Base-by-base conservation (phyloP, 345 rosid genomes). In the Euphorbia lathyris region DNA sequence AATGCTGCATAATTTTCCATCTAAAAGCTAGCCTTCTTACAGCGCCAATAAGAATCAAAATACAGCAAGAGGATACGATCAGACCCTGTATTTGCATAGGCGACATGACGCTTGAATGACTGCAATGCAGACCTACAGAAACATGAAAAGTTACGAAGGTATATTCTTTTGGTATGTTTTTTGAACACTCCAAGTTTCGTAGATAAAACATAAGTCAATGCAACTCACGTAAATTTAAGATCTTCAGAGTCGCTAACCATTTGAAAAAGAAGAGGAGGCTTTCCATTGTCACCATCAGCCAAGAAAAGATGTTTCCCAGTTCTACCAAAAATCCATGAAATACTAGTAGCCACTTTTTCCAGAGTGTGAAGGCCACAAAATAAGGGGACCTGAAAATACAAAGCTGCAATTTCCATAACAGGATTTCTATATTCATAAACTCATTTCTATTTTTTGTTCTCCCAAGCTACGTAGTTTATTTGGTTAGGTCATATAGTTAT, bases 221-320 rank as follows among this genome's bases (percentile, higher is more conserved):
- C 58, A 77, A 83, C 97, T 84, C 78, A 91, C 98, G 88, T 82
- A 78, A 88, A 93, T 72, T 89, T 88, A 79, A 88, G 91, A 78
- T 91, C 81, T 74, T 79, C 86, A 40, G 76, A 51, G 79, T 91
- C 96, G 61, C 48, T 68, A 72, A 70, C 86, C 98, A 93, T 93
- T 58, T 68, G 88, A 42, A 89, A 77, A 73, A 93, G 98, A 77
- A 93, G 90, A 36, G 92, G 90, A 80, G 90, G 84, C 68, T 86
- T 85, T 62, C 82, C 90, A 53, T 77, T 82, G 59, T 75, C 81
- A 52, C 65, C 38, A 67, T 93, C 98, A 36, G 84, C 88, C 65
- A 93, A 73, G 68, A 91, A 89, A 68, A 93, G 82, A 74, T 93
- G 98, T 73, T 81, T 90, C 64, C 94, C 98, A 8, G 91, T 91